Evolutionary conservation across 352 stramenopile genomes (phyloP).

Genomic region (Pythium dissotocum): DNA sequence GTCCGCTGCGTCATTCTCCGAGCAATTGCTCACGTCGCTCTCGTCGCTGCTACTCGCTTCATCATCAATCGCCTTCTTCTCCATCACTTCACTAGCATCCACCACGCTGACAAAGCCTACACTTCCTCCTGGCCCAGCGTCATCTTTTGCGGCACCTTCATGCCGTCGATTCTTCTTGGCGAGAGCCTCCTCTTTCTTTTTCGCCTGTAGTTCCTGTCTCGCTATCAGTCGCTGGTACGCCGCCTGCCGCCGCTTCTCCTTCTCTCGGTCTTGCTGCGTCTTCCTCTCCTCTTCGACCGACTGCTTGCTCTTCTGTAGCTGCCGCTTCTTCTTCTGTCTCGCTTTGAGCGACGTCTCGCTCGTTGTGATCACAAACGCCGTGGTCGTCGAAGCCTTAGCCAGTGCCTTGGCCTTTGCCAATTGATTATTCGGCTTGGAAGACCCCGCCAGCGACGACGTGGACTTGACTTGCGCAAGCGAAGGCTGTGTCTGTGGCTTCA

Average conservation of each 20-base stretch:
- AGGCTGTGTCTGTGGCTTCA: not conserved
- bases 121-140: not conserved
- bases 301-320: slow-evolving; percentile 28
- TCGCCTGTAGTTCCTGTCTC: slow-evolving; percentile 52
- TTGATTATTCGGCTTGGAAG: not conserved
- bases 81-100: not conserved
- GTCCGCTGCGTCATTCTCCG: slow-evolving; percentile 53
- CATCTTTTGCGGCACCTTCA: not conserved
- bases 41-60: slow-evolving; percentile 46
- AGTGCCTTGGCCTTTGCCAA: slow-evolving; percentile 26
- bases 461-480: slow-evolving; percentile 12
- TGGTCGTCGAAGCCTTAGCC: slow-evolving; percentile 14
- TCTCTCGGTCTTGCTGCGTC: slow-evolving; percentile 42
- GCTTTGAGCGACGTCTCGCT: slow-evolving; percentile 33
- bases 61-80: slow-evolving; percentile 12
- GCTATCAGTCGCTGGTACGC: slow-evolving; percentile 63
- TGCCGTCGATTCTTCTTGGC: slow-evolving; percentile 3
- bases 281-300: slow-evolving; percentile 29
- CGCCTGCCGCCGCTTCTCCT: slow-evolving; percentile 46
- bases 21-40: slow-evolving; percentile 76
- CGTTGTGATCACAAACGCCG: slow-evolving; percentile 49
- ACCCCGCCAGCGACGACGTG: not conserved
- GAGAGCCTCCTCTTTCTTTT: slow-evolving; percentile 39
- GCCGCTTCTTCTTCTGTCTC: slow-evolving; percentile 31
- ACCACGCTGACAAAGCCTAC: slow-evolving; percentile 5